Conservation (phyloP, 1,139 yeast genomes). For the Ashbya aceris region DNA sequence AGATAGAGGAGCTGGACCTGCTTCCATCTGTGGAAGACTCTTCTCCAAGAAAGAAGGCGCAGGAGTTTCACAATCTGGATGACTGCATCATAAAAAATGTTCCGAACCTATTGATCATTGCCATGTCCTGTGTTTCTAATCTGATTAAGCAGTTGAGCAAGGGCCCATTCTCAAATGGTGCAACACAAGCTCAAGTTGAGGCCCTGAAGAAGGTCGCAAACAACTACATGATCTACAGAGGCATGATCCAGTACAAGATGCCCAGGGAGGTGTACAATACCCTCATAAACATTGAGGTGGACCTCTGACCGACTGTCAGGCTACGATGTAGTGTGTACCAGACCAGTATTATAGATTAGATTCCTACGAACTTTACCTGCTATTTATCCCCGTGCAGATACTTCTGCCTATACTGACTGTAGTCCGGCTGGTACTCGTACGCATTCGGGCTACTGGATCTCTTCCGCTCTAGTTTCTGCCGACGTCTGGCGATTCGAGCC, state of each 20-base stretch:
- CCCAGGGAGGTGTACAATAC: constrained; percentile 81
- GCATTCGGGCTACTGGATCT: constrained; percentile 49
- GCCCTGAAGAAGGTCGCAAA: constrained; percentile 61
- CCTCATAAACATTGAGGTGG: constrained; percentile 62
- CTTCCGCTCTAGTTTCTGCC: constrained; percentile 20
- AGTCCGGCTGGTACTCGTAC: constrained; percentile 65
- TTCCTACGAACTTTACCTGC: neutral
- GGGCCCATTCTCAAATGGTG: constrained; percentile 34
- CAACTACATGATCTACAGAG: constrained; percentile 90
- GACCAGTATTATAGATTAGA: constrained; percentile 2
- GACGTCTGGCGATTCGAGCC: constrained; percentile 27
- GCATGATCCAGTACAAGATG: constrained; percentile 92
- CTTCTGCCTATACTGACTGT: constrained; percentile 28
- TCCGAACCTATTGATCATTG: constrained; percentile 70
- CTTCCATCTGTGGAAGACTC: constrained; percentile 48
- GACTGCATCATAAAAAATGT: constrained; percentile 69
- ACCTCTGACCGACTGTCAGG: constrained; percentile 16
- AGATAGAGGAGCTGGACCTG: constrained; percentile 51
- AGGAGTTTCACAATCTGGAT: constrained; percentile 51
- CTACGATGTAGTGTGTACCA: neutral
- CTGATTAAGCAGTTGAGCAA: constrained; percentile 42
- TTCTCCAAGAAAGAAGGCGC: constrained; percentile 44
- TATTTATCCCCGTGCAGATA: constrained; percentile 21
- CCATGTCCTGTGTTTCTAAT: constrained; percentile 70
- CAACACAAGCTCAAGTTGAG: constrained; percentile 46